Conservation (phyloP, 2,329 filamentous ascomycete genomes). For the Pseudocercospora eumusae region DNA sequence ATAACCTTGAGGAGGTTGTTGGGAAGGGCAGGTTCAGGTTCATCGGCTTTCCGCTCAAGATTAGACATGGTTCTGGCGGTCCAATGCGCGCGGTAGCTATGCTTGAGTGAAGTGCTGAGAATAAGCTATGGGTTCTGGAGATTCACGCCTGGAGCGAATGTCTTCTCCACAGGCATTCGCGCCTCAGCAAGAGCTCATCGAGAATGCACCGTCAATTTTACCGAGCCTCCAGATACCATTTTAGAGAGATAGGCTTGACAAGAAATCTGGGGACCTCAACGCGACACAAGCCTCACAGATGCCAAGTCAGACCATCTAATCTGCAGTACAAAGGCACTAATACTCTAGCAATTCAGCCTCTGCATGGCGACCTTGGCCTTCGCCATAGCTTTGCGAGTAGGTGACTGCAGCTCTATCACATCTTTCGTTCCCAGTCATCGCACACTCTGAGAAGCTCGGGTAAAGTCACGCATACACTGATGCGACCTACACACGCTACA, state of each 20-base stretch:
- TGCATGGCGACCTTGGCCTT: background rate
- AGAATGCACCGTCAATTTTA: background rate
- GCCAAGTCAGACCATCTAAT: background rate
- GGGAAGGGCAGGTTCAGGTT: slow-evolving; percentile 32
- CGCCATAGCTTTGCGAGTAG: background rate
- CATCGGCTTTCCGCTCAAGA: slow-evolving; percentile 33
- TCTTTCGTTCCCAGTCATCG: background rate
- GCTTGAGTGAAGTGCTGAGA: slow-evolving; percentile 20
- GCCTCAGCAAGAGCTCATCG: background rate
- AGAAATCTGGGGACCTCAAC: background rate
- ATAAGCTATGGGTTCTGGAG: background rate
- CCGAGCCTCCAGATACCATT: background rate
- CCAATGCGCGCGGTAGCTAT: slow-evolving; percentile 34
- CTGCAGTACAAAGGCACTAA: background rate
- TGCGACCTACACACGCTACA: background rate
- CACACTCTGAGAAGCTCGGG: background rate
- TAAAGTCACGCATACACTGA: background rate
- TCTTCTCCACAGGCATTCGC: background rate
- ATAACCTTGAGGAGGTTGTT: slow-evolving; percentile 32
- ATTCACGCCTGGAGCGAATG: background rate
- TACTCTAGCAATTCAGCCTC: background rate
- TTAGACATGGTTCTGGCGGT: slow-evolving; percentile 35
- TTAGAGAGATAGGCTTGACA: background rate
- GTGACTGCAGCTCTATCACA: background rate
- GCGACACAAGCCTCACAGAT: background rate